These are phyloP conservation scores for Gossypium mustelinum DNA, from an alignment of 345 rosid species.

Conservation along the genomic window DNA sequence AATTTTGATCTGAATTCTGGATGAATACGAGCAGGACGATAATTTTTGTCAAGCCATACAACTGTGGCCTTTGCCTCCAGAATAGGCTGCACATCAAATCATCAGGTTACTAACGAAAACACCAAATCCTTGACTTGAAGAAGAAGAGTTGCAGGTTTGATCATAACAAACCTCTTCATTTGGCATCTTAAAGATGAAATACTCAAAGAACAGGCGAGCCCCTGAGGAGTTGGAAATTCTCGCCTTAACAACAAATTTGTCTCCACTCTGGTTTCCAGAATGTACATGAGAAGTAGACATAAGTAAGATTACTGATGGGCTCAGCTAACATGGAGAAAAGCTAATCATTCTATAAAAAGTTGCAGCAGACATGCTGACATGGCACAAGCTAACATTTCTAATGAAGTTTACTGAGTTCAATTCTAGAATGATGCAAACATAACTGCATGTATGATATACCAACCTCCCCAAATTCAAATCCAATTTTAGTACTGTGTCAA, in stretches of 20 bases:
- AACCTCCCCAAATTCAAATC: not conserved
- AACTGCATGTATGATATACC: not conserved
- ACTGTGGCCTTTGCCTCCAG: slow-evolving; percentile 73
- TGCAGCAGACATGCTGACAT: not conserved
- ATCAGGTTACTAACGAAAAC: slow-evolving; percentile 5
- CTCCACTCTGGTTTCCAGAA: slow-evolving; percentile 51
- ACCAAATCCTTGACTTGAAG: not conserved
- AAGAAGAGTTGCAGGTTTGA: not conserved
- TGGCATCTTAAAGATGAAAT: slow-evolving; percentile 67
- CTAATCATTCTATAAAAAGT: not conserved
- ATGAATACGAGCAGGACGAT: slow-evolving; percentile 72
- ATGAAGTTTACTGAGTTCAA: not conserved
- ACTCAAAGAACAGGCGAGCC: slow-evolving; percentile 64
- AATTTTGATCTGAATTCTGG: slow-evolving; percentile 54
- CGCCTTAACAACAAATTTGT: slow-evolving; percentile 62
- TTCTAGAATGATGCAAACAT: not conserved
- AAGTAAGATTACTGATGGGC: not conserved
- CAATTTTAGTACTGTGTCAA: not conserved
- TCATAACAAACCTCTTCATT: slow-evolving; percentile 54
- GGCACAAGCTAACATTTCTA: not conserved
- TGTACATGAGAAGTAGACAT: not conserved
- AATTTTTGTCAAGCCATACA: slow-evolving; percentile 78
- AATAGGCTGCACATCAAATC: slow-evolving; percentile 38
- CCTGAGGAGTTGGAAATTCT: slow-evolving; percentile 62
- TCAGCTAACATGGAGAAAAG: not conserved